phyloP scores from a whole-genome alignment of 192 early-diverging fungal genomes.

The Coemansia sp. region DNA sequence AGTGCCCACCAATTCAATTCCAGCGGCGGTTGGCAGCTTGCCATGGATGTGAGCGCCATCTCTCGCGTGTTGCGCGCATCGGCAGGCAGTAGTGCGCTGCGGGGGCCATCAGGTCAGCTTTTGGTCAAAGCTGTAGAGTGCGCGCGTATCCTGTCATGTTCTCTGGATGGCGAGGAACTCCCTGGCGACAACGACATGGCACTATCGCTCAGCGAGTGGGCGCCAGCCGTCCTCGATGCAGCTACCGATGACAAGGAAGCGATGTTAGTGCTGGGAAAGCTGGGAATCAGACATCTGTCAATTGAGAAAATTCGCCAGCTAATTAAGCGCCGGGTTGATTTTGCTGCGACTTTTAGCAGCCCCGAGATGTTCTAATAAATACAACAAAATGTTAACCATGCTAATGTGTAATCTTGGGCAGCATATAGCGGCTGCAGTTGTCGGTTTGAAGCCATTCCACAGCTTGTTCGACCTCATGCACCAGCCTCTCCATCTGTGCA shows the following conservation, averaged over 20 bases:
- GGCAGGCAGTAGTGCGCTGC: neutral
- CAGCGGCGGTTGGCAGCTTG: constrained; percentile 32
- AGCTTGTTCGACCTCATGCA: constrained; percentile 37
- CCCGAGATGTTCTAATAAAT: neutral
- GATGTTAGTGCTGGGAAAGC: constrained; percentile 26
- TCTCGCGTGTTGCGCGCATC: constrained; percentile 19
- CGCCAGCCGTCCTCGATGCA: constrained; percentile 14
- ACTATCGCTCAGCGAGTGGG: constrained; percentile 39
- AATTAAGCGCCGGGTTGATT: constrained; percentile 30
- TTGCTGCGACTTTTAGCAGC: constrained; percentile 9
- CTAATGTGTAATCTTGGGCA: constrained; percentile 2
- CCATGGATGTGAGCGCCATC: constrained; percentile 27
- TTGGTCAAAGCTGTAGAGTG: constrained; percentile 29
- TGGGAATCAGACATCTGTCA: constrained; percentile 30
- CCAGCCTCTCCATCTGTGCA: constrained; percentile 40
- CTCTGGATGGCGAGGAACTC: constrained; percentile 10
- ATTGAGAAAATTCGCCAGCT: constrained; percentile 33
- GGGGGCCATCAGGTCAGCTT: neutral
- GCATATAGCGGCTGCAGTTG: neutral
- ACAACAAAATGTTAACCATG: neutral
- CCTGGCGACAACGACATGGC: constrained; percentile 11
- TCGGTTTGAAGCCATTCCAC: constrained; percentile 9
- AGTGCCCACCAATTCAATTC: constrained; percentile 33
- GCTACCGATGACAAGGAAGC: constrained; percentile 26
- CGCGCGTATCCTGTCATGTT: constrained; percentile 22